Percentiles rank a stretch among this genome's conserved stretches.
Conservation (phyloP, 1,284 basidiomycete genomes). For the Tylopilus orsonianus region DNA sequence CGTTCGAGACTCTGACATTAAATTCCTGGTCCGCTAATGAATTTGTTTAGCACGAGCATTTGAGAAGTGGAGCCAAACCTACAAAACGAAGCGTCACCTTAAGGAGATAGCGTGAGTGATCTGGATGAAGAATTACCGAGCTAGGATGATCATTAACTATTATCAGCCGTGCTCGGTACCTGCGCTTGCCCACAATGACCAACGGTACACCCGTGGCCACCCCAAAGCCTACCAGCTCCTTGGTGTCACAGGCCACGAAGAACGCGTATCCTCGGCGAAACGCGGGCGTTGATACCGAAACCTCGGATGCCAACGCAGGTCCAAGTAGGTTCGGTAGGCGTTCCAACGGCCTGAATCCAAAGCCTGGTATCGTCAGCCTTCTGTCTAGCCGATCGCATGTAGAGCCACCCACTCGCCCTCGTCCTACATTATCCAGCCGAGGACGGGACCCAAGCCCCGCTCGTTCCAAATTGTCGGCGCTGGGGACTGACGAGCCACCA, state of each 20-base stretch:
- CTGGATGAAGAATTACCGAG: constrained; percentile 8
- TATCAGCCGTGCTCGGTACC: constrained; percentile 60
- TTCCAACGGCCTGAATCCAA: constrained; percentile 26
- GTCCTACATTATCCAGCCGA: constrained; percentile 31
- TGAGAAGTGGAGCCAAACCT: constrained; percentile 62
- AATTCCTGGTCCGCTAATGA: constrained; percentile 12
- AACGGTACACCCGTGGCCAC: constrained; percentile 28
- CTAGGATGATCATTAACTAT: constrained; percentile 22
- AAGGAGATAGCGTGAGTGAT: constrained; percentile 77
- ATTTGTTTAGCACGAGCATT: constrained; percentile 51
- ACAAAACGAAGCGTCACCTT: constrained; percentile 67
- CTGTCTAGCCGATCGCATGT: constrained; percentile 39
- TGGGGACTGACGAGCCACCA: constrained; percentile 31
- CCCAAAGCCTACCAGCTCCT: constrained; percentile 20
- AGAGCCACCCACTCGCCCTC: constrained; percentile 29
- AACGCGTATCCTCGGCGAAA: constrained; percentile 34
- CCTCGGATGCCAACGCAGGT: constrained; percentile 29
- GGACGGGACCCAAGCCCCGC: constrained; percentile 41
- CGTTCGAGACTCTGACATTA: constrained; percentile 29
- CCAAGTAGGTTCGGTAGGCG: constrained; percentile 28
- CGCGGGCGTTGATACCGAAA: constrained; percentile 31
- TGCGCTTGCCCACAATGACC: constrained; percentile 59
- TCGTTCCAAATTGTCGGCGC: constrained; percentile 37
- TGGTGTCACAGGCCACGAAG: constrained; percentile 26
- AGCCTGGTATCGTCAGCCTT: constrained; percentile 40